Conservation (phyloP, 768 basidiomycete species). For the Russula sp. region DNA sequence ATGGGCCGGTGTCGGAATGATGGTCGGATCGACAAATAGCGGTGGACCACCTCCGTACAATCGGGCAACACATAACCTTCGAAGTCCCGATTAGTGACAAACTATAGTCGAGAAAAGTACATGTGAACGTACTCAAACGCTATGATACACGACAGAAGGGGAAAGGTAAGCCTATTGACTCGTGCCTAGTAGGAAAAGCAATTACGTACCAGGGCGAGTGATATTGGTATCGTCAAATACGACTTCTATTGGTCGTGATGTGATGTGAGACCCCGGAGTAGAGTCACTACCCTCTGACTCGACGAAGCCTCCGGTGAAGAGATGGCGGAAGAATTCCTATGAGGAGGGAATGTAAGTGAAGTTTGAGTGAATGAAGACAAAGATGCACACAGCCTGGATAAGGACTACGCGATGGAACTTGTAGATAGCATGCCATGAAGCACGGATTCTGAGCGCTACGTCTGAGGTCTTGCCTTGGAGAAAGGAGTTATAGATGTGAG, state of each 20-base stretch:
- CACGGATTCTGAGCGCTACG: slow-evolving; percentile 63
- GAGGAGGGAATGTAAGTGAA: slow-evolving; percentile 14
- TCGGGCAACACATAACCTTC: slow-evolving; percentile 76
- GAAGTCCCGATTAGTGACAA: slow-evolving; percentile 13
- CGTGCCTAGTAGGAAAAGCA: slow-evolving; percentile 2
- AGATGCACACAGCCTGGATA: slow-evolving; percentile 65
- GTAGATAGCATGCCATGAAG: slow-evolving; percentile 69
- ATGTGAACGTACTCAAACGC: slow-evolving; percentile 60
- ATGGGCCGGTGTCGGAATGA: slow-evolving; percentile 57
- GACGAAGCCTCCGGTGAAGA: slow-evolving; percentile 76
- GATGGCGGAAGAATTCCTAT: slow-evolving; percentile 81
- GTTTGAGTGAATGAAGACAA: background rate
- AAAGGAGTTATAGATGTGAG: slow-evolving; percentile 72
- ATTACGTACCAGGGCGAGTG: slow-evolving; percentile 69
- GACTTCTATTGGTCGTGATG: slow-evolving; percentile 56
- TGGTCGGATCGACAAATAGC: slow-evolving; percentile 56
- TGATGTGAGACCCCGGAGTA: slow-evolving; percentile 19
- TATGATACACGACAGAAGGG: slow-evolving; percentile 28
- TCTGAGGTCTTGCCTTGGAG: slow-evolving; percentile 69
- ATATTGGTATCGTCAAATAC: slow-evolving; percentile 84
- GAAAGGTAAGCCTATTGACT: slow-evolving; percentile 19
- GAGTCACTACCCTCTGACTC: slow-evolving; percentile 41
- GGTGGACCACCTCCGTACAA: slow-evolving; percentile 84
- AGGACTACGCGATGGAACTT: slow-evolving; percentile 79
- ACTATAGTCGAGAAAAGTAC: background rate